Evolutionary conservation across 2,329 filamentous ascomycete genomes (phyloP).

Genomic region (Pyrenophora teres): DNA sequence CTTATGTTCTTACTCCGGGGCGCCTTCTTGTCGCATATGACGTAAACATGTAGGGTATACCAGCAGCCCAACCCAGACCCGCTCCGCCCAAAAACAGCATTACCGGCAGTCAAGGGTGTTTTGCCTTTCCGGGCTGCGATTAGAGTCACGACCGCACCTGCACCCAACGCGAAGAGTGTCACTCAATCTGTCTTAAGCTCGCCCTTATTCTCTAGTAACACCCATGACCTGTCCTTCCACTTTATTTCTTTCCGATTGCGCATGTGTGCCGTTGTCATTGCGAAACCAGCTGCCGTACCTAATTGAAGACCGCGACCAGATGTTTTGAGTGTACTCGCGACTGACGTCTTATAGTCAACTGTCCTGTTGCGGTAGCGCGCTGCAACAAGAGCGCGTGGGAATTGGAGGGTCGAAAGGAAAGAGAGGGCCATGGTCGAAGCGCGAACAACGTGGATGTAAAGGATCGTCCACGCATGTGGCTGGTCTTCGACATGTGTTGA

Average conservation of each 20-base stretch:
- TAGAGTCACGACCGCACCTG: slow-evolving; percentile 41
- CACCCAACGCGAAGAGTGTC: slow-evolving; percentile 53
- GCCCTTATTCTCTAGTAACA: slow-evolving; percentile 59
- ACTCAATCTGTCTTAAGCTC: slow-evolving; percentile 64
- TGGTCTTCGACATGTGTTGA: slow-evolving; percentile 67
- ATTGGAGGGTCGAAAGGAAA: slow-evolving; percentile 51
- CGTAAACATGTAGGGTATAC: slow-evolving; percentile 51
- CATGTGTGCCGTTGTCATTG: slow-evolving; percentile 59
- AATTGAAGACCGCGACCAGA: slow-evolving; percentile 54
- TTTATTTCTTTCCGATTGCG: slow-evolving; percentile 62
- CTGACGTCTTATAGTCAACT: slow-evolving; percentile 29
- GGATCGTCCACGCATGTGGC: slow-evolving; percentile 58
- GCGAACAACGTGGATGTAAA: slow-evolving; percentile 63
- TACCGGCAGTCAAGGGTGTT: slow-evolving; percentile 39
- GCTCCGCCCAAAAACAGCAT: slow-evolving; percentile 51
- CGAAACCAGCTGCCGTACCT: slow-evolving; percentile 52
- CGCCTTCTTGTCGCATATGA: slow-evolving; percentile 24
- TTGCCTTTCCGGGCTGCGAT: slow-evolving; percentile 37
- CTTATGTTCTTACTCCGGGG: slow-evolving; percentile 3
- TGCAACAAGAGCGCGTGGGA: slow-evolving; percentile 36
- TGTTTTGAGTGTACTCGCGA: slow-evolving; percentile 50
- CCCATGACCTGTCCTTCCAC: slow-evolving; percentile 68
- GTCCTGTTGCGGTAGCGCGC: slow-evolving; percentile 29
- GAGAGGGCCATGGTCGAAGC: slow-evolving; percentile 61
- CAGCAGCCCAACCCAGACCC: slow-evolving; percentile 56